Evolutionary conservation across 2,329 filamentous ascomycete species (phyloP), one percentile per base, ranked within the genome.

Genomic region (Bipolaris victoriae): DNA sequence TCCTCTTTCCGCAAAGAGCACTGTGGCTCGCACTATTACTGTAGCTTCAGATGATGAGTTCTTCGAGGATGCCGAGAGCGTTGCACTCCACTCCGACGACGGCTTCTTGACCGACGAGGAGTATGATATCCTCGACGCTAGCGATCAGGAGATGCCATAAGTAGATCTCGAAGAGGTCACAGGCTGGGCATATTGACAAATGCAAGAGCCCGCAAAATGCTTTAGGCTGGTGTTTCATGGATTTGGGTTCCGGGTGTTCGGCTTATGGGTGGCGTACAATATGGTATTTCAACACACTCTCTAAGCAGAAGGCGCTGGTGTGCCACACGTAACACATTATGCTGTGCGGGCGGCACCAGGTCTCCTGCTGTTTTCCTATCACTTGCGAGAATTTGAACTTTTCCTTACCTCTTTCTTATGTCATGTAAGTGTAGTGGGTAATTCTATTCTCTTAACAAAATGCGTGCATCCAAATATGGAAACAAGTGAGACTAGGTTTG

Each of bases 81-180:
- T 87, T 56, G 81, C 83, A 7, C 74, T 81, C 47, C 69, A 75
- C 44, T 77, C 77, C 18, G 86, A 86, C n/a, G 88, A 88, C 45
- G 90, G 89, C 11, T 97, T 97, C 82, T 80, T 96, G 82, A 98
- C 95, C 0, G 95, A 99, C 63, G 95, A 98, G 76, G 95, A 99
- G 79, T 99, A 98, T 76, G 95, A 99, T 71, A 93, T 98, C 64
- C 86, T 98, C 44, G 92, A 97, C 79, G 94, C 92, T 41, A 96
- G 91, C 57, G 94, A 98, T 66, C 91, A 96, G 76, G 94, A 98
- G 55, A 66, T 68, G 59, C 56, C 52, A 43, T 69, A 55, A 50
- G 49, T 29, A 24, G 33, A 24, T 7, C 20, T 6, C 39, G 26
- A 24, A 9, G 24, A n/a, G 37, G 37, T 20, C 7, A 26, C 18